Evolutionary conservation across 2,329 filamentous ascomycete genomes (phyloP).

Genomic region (Amesomyces nigricolor): DNA sequence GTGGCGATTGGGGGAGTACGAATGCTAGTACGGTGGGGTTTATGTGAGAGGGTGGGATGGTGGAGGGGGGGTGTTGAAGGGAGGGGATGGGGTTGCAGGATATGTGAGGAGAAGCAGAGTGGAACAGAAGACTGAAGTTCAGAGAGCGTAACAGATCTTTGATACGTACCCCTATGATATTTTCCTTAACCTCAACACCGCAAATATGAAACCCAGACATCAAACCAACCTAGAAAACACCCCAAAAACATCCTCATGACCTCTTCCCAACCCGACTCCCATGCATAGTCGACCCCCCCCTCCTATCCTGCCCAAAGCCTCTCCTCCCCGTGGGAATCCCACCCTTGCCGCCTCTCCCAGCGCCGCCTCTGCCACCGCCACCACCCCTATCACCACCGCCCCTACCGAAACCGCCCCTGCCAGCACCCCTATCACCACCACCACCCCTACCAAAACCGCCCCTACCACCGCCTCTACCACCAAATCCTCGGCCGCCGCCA

Average conservation of each 20-base stretch:
- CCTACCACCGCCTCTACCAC: conserved; percentile 27
- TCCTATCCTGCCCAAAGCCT: conserved; percentile 31
- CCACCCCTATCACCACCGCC: conserved; percentile 4
- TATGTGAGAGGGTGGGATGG: not conserved
- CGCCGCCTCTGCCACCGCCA: conserved; percentile 6
- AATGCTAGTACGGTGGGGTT: not conserved
- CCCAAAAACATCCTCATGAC: conserved; percentile 2
- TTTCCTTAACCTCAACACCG: too few species aligned
- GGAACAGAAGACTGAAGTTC: too few species aligned
- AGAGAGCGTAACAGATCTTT: too few species aligned
- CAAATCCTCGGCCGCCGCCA: conserved; percentile 29
- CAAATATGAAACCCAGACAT: too few species aligned
- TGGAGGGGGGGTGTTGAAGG: too few species aligned
- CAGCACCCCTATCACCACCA: conserved; percentile 21
- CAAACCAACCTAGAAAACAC: not conserved
- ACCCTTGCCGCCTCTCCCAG: conserved; percentile 26
- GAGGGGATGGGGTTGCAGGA: too few species aligned
- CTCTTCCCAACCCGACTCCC: conserved; percentile 27
- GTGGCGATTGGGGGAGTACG: not conserved
- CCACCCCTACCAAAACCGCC: not conserved
- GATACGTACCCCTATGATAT: too few species aligned
- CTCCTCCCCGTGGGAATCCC: conserved; percentile 30
- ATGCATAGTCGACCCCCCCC: conserved; percentile 21
- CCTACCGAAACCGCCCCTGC: not conserved
- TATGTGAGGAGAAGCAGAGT: too few species aligned